Percentiles rank a stretch among this genome's conserved stretches.
Conservation (phyloP, 768 basidiomycete genomes). For the Collybia sordida region DNA sequence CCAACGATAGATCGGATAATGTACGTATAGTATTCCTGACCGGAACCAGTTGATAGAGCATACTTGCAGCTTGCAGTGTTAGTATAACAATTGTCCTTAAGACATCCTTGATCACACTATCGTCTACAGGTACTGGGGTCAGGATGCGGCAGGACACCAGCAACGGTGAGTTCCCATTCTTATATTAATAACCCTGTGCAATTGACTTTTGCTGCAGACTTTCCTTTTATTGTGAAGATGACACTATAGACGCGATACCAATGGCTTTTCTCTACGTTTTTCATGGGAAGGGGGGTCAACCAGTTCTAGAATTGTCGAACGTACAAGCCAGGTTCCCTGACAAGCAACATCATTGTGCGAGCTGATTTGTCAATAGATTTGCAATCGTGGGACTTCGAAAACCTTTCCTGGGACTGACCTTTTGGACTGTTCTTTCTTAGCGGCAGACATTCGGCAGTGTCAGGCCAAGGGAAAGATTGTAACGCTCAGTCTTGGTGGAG, state of each 20-base stretch:
- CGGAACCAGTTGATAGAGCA: neutral
- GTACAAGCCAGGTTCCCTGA: constrained; percentile 27
- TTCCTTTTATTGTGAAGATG: constrained; percentile 63
- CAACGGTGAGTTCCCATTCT: constrained; percentile 25
- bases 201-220: constrained; percentile 26
- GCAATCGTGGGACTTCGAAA: constrained; percentile 41
- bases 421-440: constrained; percentile 63
- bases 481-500: constrained; percentile 57
- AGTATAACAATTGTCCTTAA: constrained; percentile 2
- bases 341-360: neutral
- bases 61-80: constrained; percentile 34
- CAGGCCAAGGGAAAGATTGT: constrained; percentile 60
- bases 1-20: constrained; percentile 35
- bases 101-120: neutral
- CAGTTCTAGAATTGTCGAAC: constrained; percentile 62
- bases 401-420: constrained; percentile 61
- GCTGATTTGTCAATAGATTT: constrained; percentile 39
- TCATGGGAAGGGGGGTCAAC: constrained; percentile 58
- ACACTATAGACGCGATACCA: constrained; percentile 60
- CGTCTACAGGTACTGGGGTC: constrained; percentile 38
- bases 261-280: constrained; percentile 61
- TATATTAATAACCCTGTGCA: too few species aligned
- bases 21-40: constrained; percentile 16
- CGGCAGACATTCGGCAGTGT: constrained; percentile 61
- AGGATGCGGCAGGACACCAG: constrained; percentile 37